Evolutionary conservation across 2,329 filamentous ascomycete genomes (phyloP).

Genomic region (Pezicula radicicola): DNA sequence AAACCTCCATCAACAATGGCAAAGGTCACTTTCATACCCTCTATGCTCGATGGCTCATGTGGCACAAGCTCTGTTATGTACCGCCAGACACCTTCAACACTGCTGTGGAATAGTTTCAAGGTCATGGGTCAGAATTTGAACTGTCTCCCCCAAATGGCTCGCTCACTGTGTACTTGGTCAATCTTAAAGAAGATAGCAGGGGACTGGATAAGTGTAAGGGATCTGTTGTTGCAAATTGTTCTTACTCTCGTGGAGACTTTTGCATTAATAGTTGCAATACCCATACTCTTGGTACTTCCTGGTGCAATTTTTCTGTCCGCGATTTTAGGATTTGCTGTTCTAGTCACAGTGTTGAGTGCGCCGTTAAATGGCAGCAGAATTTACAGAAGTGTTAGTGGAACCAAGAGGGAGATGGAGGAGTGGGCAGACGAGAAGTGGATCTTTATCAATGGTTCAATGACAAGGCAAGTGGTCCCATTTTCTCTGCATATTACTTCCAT

Average conservation of each 20-base stretch:
- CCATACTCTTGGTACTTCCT: slow-evolving; percentile 9
- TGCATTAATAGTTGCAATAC: slow-evolving; percentile 4
- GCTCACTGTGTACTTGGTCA: background rate
- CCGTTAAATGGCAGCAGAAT: slow-evolving; percentile 8
- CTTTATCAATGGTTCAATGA: slow-evolving; percentile 12
- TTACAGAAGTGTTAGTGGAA: background rate
- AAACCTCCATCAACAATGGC: background rate
- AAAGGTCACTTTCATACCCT: slow-evolving; percentile 11
- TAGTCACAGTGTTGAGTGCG: slow-evolving; percentile 5
- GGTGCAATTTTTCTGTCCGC: slow-evolving; percentile 5
- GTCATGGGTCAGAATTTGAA: slow-evolving; percentile 8
- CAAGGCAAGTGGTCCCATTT: slow-evolving; percentile 2
- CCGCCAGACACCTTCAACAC: background rate
- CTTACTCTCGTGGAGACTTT: slow-evolving; percentile 9
- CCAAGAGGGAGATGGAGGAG: background rate
- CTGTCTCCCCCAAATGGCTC: slow-evolving; percentile 7
- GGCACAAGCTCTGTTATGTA: slow-evolving; percentile 10
- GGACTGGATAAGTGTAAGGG: slow-evolving; percentile 1
- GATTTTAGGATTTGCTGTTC: background rate
- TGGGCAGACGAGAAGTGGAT: slow-evolving; percentile 12
- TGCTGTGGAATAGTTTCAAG: slow-evolving; percentile 6
- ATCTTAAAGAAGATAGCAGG: background rate
- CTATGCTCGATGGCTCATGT: slow-evolving; percentile 14
- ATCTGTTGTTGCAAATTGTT: slow-evolving; percentile 8
- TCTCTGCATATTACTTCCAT: too few species aligned